A percentile compares a stretch with the other conserved stretches of the same genome.
Evolutionary conservation across 1,284 basidiomycete species (phyloP).

Genomic region (Spongispora temasekensis): DNA sequence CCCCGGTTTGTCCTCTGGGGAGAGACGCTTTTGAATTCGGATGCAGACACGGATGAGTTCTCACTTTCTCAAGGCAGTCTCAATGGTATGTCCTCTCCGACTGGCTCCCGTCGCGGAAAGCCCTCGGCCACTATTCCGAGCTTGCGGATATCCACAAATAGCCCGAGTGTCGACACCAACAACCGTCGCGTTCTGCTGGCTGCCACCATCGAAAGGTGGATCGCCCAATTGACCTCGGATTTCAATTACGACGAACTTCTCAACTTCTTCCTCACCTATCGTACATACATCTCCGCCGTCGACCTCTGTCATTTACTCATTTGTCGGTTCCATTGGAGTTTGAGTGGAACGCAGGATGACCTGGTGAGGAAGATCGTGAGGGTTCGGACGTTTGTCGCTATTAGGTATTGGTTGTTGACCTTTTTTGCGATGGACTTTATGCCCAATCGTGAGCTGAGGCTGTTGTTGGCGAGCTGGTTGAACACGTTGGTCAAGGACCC

Average conservation of each 20-base stretch:
- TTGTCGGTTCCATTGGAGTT: constrained; percentile 84
- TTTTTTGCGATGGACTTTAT: constrained; percentile 87
- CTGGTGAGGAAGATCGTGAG: constrained; percentile 73
- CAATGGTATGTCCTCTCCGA: constrained; percentile 47
- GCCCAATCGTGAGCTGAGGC: constrained; percentile 73
- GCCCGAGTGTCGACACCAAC: constrained; percentile 16
- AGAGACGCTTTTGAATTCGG: constrained; percentile 42
- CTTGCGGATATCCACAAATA: constrained; percentile 27
- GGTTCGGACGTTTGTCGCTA: constrained; percentile 83
- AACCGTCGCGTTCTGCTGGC: constrained; percentile 66
- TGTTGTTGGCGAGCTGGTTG: constrained; percentile 73
- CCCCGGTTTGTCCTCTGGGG: constrained; percentile 90
- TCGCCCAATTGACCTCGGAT: constrained; percentile 83
- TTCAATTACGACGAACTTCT: constrained; percentile 82
- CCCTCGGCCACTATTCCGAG: constrained; percentile 36
- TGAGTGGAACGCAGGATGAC: constrained; percentile 64
- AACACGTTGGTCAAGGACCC: constrained; percentile 74
- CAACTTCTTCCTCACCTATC: constrained; percentile 87
- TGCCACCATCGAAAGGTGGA: constrained; percentile 88
- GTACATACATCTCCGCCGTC: constrained; percentile 74
- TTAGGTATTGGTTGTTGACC: constrained; percentile 84
- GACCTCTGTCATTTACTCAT: constrained; percentile 80
- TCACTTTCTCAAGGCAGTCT: constrained; percentile 53
- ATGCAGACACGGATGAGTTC: constrained; percentile 46
- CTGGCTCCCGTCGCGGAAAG: constrained; percentile 33